phyloP scores from a whole-genome alignment of 768 basidiomycete species.

The Pleurotus pulmonarius region DNA sequence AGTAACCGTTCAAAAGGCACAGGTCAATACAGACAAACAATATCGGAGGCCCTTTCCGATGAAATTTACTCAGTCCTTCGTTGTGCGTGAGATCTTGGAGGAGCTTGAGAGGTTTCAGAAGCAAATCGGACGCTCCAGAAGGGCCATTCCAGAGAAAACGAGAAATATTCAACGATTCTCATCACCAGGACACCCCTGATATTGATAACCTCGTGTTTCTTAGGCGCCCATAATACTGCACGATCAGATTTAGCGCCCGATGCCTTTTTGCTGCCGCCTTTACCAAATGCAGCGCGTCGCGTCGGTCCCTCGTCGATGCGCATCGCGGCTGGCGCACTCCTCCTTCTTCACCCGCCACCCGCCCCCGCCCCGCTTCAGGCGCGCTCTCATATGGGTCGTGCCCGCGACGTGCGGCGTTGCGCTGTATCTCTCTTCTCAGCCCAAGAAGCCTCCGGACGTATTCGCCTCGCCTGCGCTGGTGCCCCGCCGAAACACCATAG shows the following conservation, averaged over 20 bases:
- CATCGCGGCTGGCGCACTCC: slow-evolving; percentile 19
- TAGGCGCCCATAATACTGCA: too few species aligned
- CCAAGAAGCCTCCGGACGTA: slow-evolving; percentile 36
- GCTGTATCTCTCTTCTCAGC: slow-evolving; percentile 44
- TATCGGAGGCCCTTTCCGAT: slow-evolving; percentile 2
- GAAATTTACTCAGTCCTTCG: not conserved
- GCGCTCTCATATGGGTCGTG: slow-evolving; percentile 46
- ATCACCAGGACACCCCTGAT: not conserved
- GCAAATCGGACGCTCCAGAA: not conserved
- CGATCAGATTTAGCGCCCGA: too few species aligned
- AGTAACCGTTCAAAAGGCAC: not conserved
- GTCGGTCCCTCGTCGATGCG: slow-evolving; percentile 6
- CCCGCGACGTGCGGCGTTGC: slow-evolving; percentile 55
- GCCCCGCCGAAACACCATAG: slow-evolving; percentile 28
- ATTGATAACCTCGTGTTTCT: not conserved
- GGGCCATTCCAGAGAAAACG: not conserved
- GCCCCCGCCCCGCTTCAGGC: slow-evolving; percentile 21
- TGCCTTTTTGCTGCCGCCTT: too few species aligned
- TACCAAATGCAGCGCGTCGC: too few species aligned
- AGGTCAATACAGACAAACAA: not conserved
- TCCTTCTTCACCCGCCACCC: slow-evolving; percentile 32
- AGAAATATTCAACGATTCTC: not conserved
- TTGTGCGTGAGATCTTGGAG: not conserved
- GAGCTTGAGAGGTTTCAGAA: not conserved
- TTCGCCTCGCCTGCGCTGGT: slow-evolving; percentile 47